These are phyloP conservation scores for Millerozyma acaciae DNA, from an alignment of 805 yeast genomes.

Conservation along the genomic window DNA sequence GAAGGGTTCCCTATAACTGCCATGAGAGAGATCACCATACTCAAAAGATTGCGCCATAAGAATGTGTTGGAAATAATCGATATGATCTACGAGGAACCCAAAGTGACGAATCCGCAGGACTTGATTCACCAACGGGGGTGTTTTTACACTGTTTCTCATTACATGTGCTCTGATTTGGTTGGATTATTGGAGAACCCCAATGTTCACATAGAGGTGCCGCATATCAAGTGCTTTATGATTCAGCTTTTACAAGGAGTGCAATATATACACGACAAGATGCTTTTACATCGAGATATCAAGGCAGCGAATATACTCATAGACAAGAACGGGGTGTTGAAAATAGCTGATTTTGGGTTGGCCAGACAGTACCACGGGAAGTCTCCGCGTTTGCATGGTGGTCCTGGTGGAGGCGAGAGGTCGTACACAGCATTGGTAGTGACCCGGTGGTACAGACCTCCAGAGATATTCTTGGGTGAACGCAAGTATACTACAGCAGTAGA, in stretches of 20 bases:
- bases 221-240: slow-evolving; percentile 75
- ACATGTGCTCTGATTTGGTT: slow-evolving; percentile 87
- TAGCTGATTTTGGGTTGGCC: slow-evolving; percentile 96
- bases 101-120: slow-evolving; percentile 30
- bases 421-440: slow-evolving; percentile 80
- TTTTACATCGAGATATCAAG: slow-evolving; percentile 85
- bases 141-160: slow-evolving; percentile 87
- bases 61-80: slow-evolving; percentile 78
- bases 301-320: slow-evolving; percentile 92
- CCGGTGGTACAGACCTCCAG: slow-evolving; percentile 97
- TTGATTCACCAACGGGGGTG: slow-evolving; percentile 35
- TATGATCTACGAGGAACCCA: slow-evolving; percentile 52
- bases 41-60: slow-evolving; percentile 63
- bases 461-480: slow-evolving; percentile 79
- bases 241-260: slow-evolving; percentile 80
- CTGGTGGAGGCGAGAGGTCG: slow-evolving; percentile 52
- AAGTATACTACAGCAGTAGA: slow-evolving; percentile 92
- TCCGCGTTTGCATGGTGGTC: slow-evolving; percentile 52
- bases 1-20: slow-evolving; percentile 94
- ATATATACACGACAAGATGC: slow-evolving; percentile 63
- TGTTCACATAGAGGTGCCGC: slow-evolving; percentile 55
- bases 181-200: slow-evolving; percentile 83
- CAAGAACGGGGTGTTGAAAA: slow-evolving; percentile 69
- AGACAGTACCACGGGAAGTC: slow-evolving; percentile 61
- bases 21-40: slow-evolving; percentile 80